A percentile compares a stretch with the other conserved stretches of the same genome.
Evolutionary conservation across 2,329 filamentous ascomycete species (phyloP).

Genomic region (Hymenoscyphus scutula): DNA sequence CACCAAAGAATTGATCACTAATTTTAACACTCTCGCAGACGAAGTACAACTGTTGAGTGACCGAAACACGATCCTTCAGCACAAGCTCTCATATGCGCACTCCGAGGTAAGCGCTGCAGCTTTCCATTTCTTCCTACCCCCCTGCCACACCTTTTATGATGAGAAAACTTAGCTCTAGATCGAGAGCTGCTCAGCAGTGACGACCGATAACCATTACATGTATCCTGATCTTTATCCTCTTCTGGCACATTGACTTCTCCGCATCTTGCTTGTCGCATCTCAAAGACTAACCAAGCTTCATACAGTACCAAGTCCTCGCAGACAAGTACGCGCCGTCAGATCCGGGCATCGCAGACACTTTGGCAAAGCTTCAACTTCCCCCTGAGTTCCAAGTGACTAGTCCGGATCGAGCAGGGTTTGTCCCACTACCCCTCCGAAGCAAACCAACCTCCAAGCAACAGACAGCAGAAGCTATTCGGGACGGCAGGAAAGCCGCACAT

Average conservation of each 20-base stretch:
- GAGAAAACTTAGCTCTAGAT: conserved; percentile 76
- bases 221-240: conserved; percentile 49
- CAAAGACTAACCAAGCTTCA: conserved; percentile 32
- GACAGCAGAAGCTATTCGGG: conserved; percentile 61
- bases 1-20: conserved; percentile 59
- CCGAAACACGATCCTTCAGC: conserved; percentile 62
- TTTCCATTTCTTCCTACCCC: conserved; percentile 13
- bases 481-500: conserved; percentile 59
- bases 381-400: conserved; percentile 40
- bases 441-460: conserved; percentile 48
- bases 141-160: conserved; percentile 38
- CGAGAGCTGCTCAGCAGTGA: conserved; percentile 62
- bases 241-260: conserved; percentile 22
- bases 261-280: conserved; percentile 6
- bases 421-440: conserved; percentile 34
- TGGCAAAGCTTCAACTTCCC: conserved; percentile 65
- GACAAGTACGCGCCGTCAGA: conserved; percentile 66
- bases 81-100: conserved; percentile 65
- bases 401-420: conserved; percentile 30
- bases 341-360: conserved; percentile 63
- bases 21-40: conserved; percentile 62
- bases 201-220: conserved; percentile 59
- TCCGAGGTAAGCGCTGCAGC: conserved; percentile 55
- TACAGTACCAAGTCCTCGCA: conserved; percentile 61
- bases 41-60: conserved; percentile 63